Percentiles rank a stretch among this genome's conserved stretches.
phyloP scores from a whole-genome alignment of 129 eudicot species.

The Rutidosis leptorrhynchoides region DNA sequence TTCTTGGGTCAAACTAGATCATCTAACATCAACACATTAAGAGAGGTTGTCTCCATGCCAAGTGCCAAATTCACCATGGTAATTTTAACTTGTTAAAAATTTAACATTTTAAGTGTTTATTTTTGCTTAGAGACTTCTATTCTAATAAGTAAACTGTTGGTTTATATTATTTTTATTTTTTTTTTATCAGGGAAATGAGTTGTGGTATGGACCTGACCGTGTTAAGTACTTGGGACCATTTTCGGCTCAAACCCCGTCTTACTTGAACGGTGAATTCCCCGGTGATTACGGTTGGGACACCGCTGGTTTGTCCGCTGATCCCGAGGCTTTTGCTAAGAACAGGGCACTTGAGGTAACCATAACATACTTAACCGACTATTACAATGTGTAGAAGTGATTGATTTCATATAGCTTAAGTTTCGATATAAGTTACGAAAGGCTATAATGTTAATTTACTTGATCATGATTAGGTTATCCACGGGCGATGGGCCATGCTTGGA shows the following conservation, averaged over 20 bases:
- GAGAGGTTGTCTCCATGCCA: constrained; percentile 59
- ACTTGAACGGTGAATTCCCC: constrained; percentile 80
- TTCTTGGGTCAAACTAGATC: constrained; percentile 66
- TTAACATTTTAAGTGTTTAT: background rate
- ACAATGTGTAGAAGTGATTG: background rate
- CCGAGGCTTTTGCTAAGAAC: constrained; percentile 82
- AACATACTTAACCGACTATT: background rate
- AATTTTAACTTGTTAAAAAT: background rate
- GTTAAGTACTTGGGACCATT: constrained; percentile 90
- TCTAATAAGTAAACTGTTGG: constrained; percentile 12
- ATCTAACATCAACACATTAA: constrained; percentile 45
- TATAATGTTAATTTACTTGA: background rate
- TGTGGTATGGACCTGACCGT: constrained; percentile 91
- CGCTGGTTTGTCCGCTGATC: constrained; percentile 88
- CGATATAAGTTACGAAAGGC: background rate
- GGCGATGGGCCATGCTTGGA: constrained; percentile 90
- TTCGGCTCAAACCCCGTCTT: constrained; percentile 80
- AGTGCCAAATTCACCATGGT: constrained; percentile 65
- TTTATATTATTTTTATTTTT: too few relatives aligned
- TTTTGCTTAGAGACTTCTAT: background rate
- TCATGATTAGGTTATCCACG: constrained; percentile 58
- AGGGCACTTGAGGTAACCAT: constrained; percentile 76
- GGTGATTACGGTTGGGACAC: constrained; percentile 95
- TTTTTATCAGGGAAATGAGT: constrained; percentile 45
- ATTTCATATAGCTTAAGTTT: background rate